These are phyloP conservation scores for Zymoseptoria crescenta DNA, from an alignment of 2,329 filamentous ascomycete genomes.

Conservation along the genomic window DNA sequence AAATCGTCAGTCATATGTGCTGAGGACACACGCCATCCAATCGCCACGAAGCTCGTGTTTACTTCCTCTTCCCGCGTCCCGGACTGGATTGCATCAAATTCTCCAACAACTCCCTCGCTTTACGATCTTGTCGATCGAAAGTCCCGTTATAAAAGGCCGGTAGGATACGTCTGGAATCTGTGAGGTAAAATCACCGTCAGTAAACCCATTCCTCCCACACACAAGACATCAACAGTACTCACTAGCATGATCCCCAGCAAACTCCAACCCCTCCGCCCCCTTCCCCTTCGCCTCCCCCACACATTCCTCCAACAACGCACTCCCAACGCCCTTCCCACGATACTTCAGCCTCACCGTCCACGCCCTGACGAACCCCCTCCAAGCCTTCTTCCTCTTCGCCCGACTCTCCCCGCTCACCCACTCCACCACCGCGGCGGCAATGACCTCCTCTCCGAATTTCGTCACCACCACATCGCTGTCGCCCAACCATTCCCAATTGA, in stretches of 20 bases:
- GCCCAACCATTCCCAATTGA: constrained; percentile 56
- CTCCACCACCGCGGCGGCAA: constrained; percentile 63
- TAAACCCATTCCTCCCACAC: neutral
- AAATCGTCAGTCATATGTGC: neutral
- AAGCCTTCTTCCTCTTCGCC: constrained; percentile 45
- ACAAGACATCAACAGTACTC: constrained; percentile 30
- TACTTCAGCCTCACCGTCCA: constrained; percentile 72
- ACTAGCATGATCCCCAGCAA: constrained; percentile 73
- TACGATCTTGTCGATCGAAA: constrained; percentile 53
- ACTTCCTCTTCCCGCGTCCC: constrained; percentile 21
- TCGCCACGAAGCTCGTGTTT: neutral
- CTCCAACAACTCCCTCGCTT: constrained; percentile 40
- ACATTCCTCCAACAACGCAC: constrained; percentile 64
- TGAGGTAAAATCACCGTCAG: constrained; percentile 3
- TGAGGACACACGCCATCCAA: neutral
- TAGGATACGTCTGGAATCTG: constrained; percentile 49
- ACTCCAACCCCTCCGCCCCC: constrained; percentile 63
- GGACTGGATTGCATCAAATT: constrained; percentile 27
- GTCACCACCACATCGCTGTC: constrained; percentile 49
- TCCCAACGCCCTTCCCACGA: constrained; percentile 63
- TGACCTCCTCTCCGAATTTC: constrained; percentile 58
- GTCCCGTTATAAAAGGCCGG: constrained; percentile 54
- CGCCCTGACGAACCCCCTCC: constrained; percentile 64
- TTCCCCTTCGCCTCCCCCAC: constrained; percentile 59
- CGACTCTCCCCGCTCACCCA: constrained; percentile 46